phyloP scores from a whole-genome alignment of 495 filamentous ascomycete genomes.

The Daldinia childiae region DNA sequence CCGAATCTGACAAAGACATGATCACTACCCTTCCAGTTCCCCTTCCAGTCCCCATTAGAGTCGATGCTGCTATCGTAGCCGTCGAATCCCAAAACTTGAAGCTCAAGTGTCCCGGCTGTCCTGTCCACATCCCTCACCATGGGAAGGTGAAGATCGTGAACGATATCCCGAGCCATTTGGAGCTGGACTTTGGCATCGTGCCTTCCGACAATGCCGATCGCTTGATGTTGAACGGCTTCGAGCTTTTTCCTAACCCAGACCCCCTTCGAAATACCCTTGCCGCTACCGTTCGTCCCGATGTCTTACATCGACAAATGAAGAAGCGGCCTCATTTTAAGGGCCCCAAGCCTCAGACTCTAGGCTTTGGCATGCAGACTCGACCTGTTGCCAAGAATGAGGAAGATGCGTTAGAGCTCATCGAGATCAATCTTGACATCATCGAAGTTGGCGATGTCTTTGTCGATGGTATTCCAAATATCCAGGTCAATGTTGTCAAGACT shows the following conservation, averaged over 20 bases:
- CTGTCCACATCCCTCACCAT: constrained; percentile 43
- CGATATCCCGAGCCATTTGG: constrained; percentile 52
- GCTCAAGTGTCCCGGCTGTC: constrained; percentile 57
- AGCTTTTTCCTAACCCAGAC: constrained; percentile 54
- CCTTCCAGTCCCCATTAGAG: constrained; percentile 43
- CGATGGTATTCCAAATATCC: constrained; percentile 56
- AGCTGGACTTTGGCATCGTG: constrained; percentile 53
- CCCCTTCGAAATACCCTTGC: constrained; percentile 41
- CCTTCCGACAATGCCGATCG: constrained; percentile 45
- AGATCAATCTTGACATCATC: constrained; percentile 59
- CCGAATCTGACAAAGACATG: constrained; percentile 35
- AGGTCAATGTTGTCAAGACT: constrained; percentile 57
- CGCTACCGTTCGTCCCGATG: constrained; percentile 41
- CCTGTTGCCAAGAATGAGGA: constrained; percentile 44
- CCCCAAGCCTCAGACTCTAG: constrained; percentile 46
- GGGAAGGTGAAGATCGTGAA: constrained; percentile 37
- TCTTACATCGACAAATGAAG: constrained; percentile 28
- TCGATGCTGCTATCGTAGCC: constrained; percentile 15
- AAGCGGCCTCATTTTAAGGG: constrained; percentile 29
- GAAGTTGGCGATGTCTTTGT: constrained; percentile 59
- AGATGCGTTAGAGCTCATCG: constrained; percentile 51
- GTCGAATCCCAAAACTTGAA: constrained; percentile 42
- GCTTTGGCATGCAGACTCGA: constrained; percentile 50
- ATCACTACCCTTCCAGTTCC: constrained; percentile 46
- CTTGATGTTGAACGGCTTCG: constrained; percentile 56